Base-by-base conservation (phyloP, 352 stramenopile genomes). In the Lagenidium giganteum region DNA sequence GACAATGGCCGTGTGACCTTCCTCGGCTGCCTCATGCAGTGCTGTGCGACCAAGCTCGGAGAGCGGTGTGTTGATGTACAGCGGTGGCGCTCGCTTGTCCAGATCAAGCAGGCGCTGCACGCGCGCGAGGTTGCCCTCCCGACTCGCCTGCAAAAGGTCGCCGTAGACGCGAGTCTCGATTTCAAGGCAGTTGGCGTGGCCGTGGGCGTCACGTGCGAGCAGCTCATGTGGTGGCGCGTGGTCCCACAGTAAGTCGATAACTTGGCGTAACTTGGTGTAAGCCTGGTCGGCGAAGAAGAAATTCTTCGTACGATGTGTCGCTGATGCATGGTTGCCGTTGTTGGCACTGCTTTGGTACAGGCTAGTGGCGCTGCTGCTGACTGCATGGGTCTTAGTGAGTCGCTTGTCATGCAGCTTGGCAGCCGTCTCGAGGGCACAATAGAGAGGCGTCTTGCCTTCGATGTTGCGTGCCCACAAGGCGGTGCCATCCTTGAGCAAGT, bases 181-280 rank as follows among this genome's bases (percentile, higher is more conserved):
- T 3, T 49, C 28, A 14, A 86, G 37, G 17, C 73, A 86, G 38
- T 58, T 69, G 0, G 18, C 51, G 17, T 61, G 55, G 35, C 63
- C 65, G 34, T 54, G 67, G 7, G 42, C 26, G 20, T 78, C 70
- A 17, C 39, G 24, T 14, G 46, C 47, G 8, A 37, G 38, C 6
- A 86, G 60, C 30, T 65, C 45, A 8, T 51, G 13, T 2, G 54
- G 12, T 1, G 60, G 47, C 16, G 76, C 82, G 8, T 51, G 57
- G 45, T 86, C 70, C 73, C 73, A 86, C 1, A 86, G 39, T 13
- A 86, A 47, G 51, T 83, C 70, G 28, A 86, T 80, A 13, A 83
- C 73, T 63, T 86, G 73, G 1, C 67, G 70, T 12, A 83, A 63
- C 23, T 68, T 62, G 16, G 62, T 40, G 38, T 86, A 86, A 14